phyloP scores from a whole-genome alignment of 495 filamentous ascomycete genomes.

The Trichoderma virens region DNA sequence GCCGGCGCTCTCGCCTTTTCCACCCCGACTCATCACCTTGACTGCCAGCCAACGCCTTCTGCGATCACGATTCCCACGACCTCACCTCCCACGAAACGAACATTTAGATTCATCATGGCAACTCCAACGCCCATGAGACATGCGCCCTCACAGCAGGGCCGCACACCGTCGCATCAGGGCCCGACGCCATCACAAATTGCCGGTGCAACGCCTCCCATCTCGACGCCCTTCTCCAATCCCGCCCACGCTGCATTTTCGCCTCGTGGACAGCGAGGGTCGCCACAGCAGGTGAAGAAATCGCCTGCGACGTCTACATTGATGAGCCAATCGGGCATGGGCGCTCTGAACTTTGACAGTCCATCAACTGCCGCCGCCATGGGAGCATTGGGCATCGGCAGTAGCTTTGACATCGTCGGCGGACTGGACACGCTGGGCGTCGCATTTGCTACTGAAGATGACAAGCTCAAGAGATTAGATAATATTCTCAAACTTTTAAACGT shows the following conservation, averaged over 20 bases:
- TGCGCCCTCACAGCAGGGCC: slow-evolving; percentile 40
- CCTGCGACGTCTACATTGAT: slow-evolving; percentile 34
- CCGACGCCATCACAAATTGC: slow-evolving; percentile 39
- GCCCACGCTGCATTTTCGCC: slow-evolving; percentile 45
- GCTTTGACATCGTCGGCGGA: slow-evolving; percentile 29
- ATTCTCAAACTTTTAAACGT: slow-evolving; percentile 38
- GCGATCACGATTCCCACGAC: background rate
- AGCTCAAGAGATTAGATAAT: slow-evolving; percentile 43
- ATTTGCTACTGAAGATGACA: slow-evolving; percentile 47
- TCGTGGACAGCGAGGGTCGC: slow-evolving; percentile 40
- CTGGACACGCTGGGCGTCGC: slow-evolving; percentile 20
- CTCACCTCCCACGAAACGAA: background rate
- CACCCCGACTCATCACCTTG: background rate
- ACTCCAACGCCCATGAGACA: slow-evolving; percentile 43
- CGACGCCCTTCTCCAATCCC: slow-evolving; percentile 45
- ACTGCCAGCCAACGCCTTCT: background rate
- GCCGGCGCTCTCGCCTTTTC: background rate
- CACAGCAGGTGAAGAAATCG: slow-evolving; percentile 49
- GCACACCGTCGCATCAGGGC: slow-evolving; percentile 39
- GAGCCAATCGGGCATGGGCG: slow-evolving; percentile 27
- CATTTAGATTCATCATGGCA: slow-evolving; percentile 29
- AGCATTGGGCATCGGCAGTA: slow-evolving; percentile 27
- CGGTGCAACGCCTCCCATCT: slow-evolving; percentile 45
- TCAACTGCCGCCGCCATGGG: slow-evolving; percentile 43
- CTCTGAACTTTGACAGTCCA: slow-evolving; percentile 47